These are phyloP conservation scores for Camellia sinensis DNA, from an alignment of 148 eudicot species.

Conservation along the genomic window DNA sequence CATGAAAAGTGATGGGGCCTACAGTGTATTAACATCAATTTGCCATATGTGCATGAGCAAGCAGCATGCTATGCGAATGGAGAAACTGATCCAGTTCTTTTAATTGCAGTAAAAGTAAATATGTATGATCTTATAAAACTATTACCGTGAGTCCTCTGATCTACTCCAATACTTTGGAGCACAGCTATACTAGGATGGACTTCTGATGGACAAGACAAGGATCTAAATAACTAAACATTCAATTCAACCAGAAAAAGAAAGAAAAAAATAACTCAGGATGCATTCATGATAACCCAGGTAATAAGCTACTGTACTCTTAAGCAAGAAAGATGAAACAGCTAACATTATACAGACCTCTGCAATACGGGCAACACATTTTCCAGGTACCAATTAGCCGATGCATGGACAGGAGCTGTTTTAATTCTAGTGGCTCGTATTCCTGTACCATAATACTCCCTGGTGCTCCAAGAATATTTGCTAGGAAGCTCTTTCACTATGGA, in stretches of 20 bases:
- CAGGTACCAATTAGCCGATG: conserved; percentile 85
- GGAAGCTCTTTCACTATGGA: conserved; percentile 78
- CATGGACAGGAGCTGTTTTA: conserved; percentile 92
- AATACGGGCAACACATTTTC: conserved; percentile 82
- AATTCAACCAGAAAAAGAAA: neutral
- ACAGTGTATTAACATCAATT: neutral
- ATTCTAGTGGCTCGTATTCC: conserved; percentile 89
- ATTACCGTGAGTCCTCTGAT: neutral
- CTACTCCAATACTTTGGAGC: neutral
- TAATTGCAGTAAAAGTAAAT: neutral
- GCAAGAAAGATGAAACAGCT: neutral
- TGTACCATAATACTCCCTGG: conserved; percentile 86
- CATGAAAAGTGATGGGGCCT: neutral
- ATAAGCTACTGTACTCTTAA: conserved; percentile 7
- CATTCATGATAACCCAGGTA: neutral
- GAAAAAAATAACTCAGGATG: neutral
- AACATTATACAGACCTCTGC: conserved; percentile 50
- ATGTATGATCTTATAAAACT: neutral
- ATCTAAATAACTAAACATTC: neutral
- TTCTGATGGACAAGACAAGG: neutral
- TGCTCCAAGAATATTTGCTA: conserved; percentile 81
- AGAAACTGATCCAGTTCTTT: neutral
- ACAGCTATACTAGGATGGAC: neutral
- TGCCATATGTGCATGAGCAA: neutral
- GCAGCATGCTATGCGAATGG: neutral